Evolutionary conservation across 345 rosid species (phyloP), one percentile per base, ranked within the genome.

Genomic region (Rhodamnia argentea): DNA sequence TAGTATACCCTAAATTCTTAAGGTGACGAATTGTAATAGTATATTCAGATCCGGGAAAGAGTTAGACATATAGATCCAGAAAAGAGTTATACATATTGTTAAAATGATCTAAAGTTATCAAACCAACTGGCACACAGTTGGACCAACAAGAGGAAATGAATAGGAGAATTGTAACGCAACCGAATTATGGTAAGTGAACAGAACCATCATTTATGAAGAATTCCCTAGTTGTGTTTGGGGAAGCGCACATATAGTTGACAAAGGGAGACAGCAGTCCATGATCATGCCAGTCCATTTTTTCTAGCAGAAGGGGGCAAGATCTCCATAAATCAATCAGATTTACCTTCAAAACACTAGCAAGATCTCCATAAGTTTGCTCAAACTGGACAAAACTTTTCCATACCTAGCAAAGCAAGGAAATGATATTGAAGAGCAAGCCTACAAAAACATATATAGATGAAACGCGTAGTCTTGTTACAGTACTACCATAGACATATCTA

Each of bases 351-450:
- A 93, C 92, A 91, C 98, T 95, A 87, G 96, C 92, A 82, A 97
- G 94, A 91, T 97, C 99, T 53, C 99, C 99, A 92, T 94, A 96
- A 84, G 96, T 94, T 91, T 94, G 95, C 92, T 97, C 98, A 88
- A 97, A 97, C 86, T 93, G 94, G 86, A 90, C 86, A 85, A 94
- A 97, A 59, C 93, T 92, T 89, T 95, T 93, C 99, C 99, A 97
- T 76, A 97, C 94, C 99, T 95, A 92, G 86, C 86, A 87, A 91
- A 64, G 82, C 87, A 57, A 50, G 50, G 32, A 59, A 12, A 53
- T 55, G 37, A 27, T 57, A 62, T 52, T 53, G 44, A 83, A 74
- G 54, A 40, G 81, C 40, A 83, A 88, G 85, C 85, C 44, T 53
- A n/a, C n/a, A n/a, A n/a, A n/a, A n/a, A 14, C 15, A n/a, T n/a